Evolutionary conservation across 2,329 filamentous ascomycete genomes (phyloP), one percentile per base, ranked within the genome.

Genomic region (Ciborinia camelliae): DNA sequence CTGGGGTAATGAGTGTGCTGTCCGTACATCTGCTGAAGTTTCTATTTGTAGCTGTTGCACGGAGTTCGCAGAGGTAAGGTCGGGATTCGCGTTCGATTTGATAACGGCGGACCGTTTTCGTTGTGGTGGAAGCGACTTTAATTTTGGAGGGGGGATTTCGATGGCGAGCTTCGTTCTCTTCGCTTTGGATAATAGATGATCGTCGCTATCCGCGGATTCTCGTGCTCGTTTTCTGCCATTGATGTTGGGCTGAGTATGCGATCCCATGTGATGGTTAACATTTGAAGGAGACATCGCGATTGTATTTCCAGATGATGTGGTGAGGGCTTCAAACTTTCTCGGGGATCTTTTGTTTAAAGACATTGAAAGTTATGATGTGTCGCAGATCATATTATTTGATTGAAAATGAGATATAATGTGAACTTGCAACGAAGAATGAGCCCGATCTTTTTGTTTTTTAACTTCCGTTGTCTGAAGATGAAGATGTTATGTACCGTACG

Each of bases 101-200:
- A 70, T 67, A 62, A 69, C 61, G 64, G 66, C 66, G 48, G 68
- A 66, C 65, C 65, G 61, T 50, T 64, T 70, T 63, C 67, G 68
- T 63, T 66, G 68, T 55, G 66, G 65, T 52, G 28, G 54, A 48
- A 45, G 62, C 52, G 39, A 60, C 47, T 51, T 63, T 63, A 52
- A 73, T 70, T 66, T 75, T 72, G 6, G 78, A 68, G 55, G 41
- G 6, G 81, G 74, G 55, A 86, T 83, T 70, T 86, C 83, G 68
- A 85, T 81, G 30, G 81, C 76, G 69, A 86, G 81, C 66, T 80
- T 78, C 62, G 80, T 75, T 74, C 78, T 81, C 76, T 86, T 86
- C 63, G 76, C 72, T 64, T 78, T 77, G 53, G 79, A 70, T 28
- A 63, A 6, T 63, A 76, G 74, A 68, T 82, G 80, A 71, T 78